phyloP scores from a whole-genome alignment of 148 eudicot genomes.

The Hydrangea macrophylla region DNA sequence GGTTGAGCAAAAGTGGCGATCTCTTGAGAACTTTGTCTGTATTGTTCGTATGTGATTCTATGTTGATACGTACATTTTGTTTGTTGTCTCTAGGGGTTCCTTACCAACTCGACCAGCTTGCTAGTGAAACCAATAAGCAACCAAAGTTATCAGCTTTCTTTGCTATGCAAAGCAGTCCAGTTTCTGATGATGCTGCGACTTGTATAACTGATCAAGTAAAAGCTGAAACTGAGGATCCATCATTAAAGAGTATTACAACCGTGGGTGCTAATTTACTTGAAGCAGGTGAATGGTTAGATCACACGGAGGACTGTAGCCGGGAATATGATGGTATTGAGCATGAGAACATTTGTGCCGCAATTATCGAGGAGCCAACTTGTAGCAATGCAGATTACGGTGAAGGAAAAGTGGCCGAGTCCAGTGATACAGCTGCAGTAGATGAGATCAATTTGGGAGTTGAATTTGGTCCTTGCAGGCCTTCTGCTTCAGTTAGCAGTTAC shows the following conservation, averaged over 20 bases:
- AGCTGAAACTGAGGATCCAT: conserved; percentile 34
- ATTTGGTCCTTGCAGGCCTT: conserved; percentile 29
- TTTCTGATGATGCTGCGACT: conserved; percentile 24
- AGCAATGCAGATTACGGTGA: conserved; percentile 24
- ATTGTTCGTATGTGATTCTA: neutral
- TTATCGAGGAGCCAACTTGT: conserved; percentile 28
- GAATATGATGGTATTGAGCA: conserved; percentile 20
- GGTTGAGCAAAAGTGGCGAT: conserved; percentile 1
- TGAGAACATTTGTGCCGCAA: conserved; percentile 16
- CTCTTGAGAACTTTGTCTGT: neutral
- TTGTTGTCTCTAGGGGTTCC: conserved; percentile 60
- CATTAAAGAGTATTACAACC: conserved; percentile 22
- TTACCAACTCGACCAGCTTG: conserved; percentile 84
- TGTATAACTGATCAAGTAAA: conserved; percentile 28
- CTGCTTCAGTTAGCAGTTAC: conserved; percentile 34
- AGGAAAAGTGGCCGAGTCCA: conserved; percentile 29
- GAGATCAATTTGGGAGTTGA: conserved; percentile 17
- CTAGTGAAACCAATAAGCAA: conserved; percentile 51
- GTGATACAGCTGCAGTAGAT: conserved; percentile 18
- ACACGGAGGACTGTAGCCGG: conserved; percentile 19
- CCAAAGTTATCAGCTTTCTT: conserved; percentile 78
- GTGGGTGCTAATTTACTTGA: conserved; percentile 27
- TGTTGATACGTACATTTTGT: neutral
- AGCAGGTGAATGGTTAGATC: conserved; percentile 31
- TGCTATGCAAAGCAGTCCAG: conserved; percentile 34